Conservation (phyloP, 805 yeast genomes). For the Myxozyma kluyveri region DNA sequence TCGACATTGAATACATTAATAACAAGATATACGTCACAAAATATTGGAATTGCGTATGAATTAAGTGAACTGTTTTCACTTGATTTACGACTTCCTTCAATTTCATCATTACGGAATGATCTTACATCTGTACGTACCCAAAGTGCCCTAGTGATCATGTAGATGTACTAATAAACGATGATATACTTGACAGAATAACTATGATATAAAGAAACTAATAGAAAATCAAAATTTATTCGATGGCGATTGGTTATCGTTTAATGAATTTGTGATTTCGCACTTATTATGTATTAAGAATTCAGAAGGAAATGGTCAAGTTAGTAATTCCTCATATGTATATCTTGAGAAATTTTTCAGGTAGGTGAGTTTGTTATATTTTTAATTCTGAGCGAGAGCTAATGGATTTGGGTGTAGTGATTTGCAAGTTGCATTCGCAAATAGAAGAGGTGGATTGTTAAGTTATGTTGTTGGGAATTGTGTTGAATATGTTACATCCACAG, state of each 20-base stretch:
- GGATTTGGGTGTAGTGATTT: slow-evolving; percentile 32
- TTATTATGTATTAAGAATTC: slow-evolving; percentile 49
- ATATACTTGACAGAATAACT: slow-evolving; percentile 17
- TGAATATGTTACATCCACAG: slow-evolving; percentile 9
- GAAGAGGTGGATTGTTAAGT: slow-evolving; percentile 34
- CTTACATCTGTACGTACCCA: slow-evolving; percentile 27
- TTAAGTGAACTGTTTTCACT: neutral
- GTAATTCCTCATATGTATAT: slow-evolving; percentile 53
- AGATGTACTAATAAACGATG: neutral
- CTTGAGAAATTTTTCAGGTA: slow-evolving; percentile 46
- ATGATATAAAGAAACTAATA: slow-evolving; percentile 32
- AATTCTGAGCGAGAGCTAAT: slow-evolving; percentile 9
- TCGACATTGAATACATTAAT: too few species aligned
- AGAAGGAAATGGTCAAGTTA: too few species aligned
- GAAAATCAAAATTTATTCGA: slow-evolving; percentile 36
- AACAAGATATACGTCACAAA: too few species aligned
- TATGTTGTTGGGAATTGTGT: slow-evolving; percentile 11
- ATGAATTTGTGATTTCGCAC: slow-evolving; percentile 46
- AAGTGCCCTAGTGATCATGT: slow-evolving; percentile 19
- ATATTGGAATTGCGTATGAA: neutral
- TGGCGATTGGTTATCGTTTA: slow-evolving; percentile 48
- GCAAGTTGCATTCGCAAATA: slow-evolving; percentile 40
- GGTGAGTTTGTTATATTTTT: neutral
- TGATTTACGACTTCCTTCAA: slow-evolving; percentile 8
- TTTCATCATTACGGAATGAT: slow-evolving; percentile 42